Base-by-base conservation (phyloP, 768 basidiomycete genomes). In the Collybia nuda region DNA sequence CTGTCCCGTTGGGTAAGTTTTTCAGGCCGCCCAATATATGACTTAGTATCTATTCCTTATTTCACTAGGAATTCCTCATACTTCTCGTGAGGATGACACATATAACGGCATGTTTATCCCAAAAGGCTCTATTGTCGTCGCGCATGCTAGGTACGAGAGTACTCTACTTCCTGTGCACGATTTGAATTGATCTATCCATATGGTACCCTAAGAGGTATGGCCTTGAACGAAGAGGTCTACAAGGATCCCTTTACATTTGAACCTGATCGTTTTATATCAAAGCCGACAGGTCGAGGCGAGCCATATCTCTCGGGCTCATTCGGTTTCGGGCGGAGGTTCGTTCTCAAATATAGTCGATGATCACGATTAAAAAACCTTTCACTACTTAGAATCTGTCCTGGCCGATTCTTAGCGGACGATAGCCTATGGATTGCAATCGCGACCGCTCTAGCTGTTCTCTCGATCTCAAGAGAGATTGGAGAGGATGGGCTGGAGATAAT, bases 391-490 rank as follows among this genome's bases (percentile, higher is more conserved):
- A 56, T 73, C 6, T 78, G 77, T 47, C 71, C 76, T 14, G 80
- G 78, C 5, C 61, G 67, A 21, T 47, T 72, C 40, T 57, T 81
- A 29, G 77, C 72, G 4, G 72, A 77, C 14, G 65, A 69, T 1
- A 73, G 70, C 14, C 15, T 76, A 22, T 71, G 68, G 60, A 50
- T 56, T 21, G 51, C 53, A 5, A 44, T 61, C 1, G 58, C 58
- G 2, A 52, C 54, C 3, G 51, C 62, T 5, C 35, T 67, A 6
- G 50, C 63, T 5, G 56, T 57, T 6, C 73, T 78, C 47, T 52
- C 68, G n/a, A 70, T 78, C 29, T 53, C 55, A 2, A 74, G 72
- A 52, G 65, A 68, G 1, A 38, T 63, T 6, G 69, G 71, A 38
- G 55, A 48, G 17, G 53, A 64, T 44, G 72, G 75, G 5, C 50